Conservation (phyloP, 192 early-diverging fungal species). For the Umbelopsis ramanniana region DNA sequence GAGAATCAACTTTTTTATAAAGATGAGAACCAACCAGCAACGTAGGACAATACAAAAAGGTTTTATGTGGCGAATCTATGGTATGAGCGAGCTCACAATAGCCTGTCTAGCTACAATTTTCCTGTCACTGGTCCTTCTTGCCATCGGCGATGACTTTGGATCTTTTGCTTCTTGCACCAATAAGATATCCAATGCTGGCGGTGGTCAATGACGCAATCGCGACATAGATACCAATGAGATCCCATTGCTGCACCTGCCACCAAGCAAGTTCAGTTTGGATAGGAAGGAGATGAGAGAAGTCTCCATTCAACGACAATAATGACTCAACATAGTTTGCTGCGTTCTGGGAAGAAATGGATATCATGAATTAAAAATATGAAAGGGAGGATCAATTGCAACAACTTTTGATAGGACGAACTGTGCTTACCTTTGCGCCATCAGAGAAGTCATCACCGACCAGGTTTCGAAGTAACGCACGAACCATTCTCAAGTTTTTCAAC, state of each 20-base stretch:
- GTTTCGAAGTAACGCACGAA: background rate
- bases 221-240: background rate
- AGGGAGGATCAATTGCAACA: background rate
- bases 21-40: too few species aligned
- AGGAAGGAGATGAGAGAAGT: background rate
- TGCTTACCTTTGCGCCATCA: background rate
- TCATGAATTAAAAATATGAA: background rate
- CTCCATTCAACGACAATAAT: background rate
- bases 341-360: background rate
- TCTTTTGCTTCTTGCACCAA: slow-evolving; percentile 10
- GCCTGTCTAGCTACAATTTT: background rate
- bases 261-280: background rate
- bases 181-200: background rate
- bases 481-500: background rate
- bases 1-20: too few species aligned
- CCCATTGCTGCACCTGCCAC: slow-evolving; percentile 19
- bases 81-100: too few species aligned
- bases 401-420: background rate
- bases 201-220: background rate
- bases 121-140: background rate
- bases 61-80: too few species aligned
- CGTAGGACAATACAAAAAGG: too few species aligned
- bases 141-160: background rate
- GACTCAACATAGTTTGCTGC: slow-evolving; percentile 7
- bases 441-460: background rate